Evolutionary conservation across 1,139 yeast species (phyloP).

Genomic region (Trichomonascaceae sp.): DNA sequence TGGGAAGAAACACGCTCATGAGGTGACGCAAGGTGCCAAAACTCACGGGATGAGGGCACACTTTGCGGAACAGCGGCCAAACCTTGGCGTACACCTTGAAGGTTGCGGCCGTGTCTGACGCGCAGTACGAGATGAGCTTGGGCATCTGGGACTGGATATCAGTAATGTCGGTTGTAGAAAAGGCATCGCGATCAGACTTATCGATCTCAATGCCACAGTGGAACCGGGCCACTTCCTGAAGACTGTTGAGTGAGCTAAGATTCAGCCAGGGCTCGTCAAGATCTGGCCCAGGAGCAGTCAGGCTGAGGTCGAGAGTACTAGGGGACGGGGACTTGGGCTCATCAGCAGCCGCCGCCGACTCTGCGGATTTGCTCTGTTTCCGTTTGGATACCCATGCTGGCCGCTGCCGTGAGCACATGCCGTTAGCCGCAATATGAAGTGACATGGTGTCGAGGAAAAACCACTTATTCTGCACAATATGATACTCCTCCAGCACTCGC

Average conservation of each 20-base stretch:
- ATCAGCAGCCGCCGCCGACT: background rate
- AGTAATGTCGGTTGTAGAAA: slow-evolving; percentile 41
- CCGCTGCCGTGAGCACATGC: slow-evolving; percentile 87
- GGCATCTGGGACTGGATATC: slow-evolving; percentile 46
- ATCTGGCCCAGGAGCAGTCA: background rate
- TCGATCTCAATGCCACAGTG: slow-evolving; percentile 64
- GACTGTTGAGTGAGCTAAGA: slow-evolving; percentile 63
- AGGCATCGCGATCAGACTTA: slow-evolving; percentile 53
- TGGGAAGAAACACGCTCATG: slow-evolving; percentile 70
- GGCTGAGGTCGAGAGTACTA: background rate
- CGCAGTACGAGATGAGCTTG: slow-evolving; percentile 63
- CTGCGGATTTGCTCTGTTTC: slow-evolving; percentile 12
- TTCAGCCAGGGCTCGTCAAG: slow-evolving; percentile 19
- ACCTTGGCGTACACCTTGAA: slow-evolving; percentile 54
- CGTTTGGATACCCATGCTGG: slow-evolving; percentile 55
- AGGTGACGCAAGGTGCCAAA: slow-evolving; percentile 76
- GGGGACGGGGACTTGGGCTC: too few species aligned
- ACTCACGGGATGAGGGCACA: slow-evolving; percentile 89
- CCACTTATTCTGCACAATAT: slow-evolving; percentile 49
- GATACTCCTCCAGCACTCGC: slow-evolving; percentile 72
- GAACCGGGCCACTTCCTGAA: slow-evolving; percentile 67
- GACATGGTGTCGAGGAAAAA: slow-evolving; percentile 90
- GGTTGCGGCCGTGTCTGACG: slow-evolving; percentile 70
- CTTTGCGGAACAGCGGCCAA: slow-evolving; percentile 50
- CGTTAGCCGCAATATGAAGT: slow-evolving; percentile 78